Evolutionary conservation across 23 red algal genomes (phyloP).

Genomic region (Agarophyton chilense): DNA sequence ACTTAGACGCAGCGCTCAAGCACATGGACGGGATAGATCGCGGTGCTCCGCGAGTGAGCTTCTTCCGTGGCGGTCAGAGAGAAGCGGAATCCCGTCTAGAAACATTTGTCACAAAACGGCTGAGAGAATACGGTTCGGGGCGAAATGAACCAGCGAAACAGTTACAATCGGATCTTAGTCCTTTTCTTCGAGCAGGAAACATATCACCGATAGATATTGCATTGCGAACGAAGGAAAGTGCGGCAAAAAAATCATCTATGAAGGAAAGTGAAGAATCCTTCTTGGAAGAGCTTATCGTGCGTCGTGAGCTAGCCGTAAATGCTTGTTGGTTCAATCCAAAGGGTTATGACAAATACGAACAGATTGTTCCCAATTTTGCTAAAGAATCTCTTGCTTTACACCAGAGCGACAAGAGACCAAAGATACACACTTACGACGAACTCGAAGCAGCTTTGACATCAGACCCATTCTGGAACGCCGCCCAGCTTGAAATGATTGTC

Average conservation of each 20-base stretch:
- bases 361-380: conserved; percentile 76
- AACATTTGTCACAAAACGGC: conserved; percentile 55
- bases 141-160: conserved; percentile 84
- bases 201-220: conserved; percentile 91
- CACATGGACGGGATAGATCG: conserved; percentile 65
- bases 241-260: conserved; percentile 3
- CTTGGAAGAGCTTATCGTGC: conserved; percentile 97
- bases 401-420: conserved; percentile 69
- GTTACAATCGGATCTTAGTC: conserved; percentile 75
- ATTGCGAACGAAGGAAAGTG: conserved; percentile 23
- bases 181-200: conserved; percentile 87
- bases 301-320: conserved; percentile 91
- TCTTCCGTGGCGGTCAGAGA: conserved; percentile 74
- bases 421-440: conserved; percentile 73
- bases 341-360: conserved; percentile 76
- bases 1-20: conserved; percentile 10
- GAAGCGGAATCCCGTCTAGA: conserved; percentile 61
- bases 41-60: conserved; percentile 53
- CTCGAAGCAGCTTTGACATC: conserved; percentile 77
- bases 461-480: conserved; percentile 95
- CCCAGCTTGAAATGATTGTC: conserved; percentile 90
- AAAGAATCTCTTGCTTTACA: conserved; percentile 68
- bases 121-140: conserved; percentile 56
- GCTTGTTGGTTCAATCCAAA: conserved; percentile 77
- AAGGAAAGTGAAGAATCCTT: conserved; percentile 77